phyloP scores from a whole-genome alignment of 2,329 filamentous ascomycete genomes.

The Emergomyces orientalis region DNA sequence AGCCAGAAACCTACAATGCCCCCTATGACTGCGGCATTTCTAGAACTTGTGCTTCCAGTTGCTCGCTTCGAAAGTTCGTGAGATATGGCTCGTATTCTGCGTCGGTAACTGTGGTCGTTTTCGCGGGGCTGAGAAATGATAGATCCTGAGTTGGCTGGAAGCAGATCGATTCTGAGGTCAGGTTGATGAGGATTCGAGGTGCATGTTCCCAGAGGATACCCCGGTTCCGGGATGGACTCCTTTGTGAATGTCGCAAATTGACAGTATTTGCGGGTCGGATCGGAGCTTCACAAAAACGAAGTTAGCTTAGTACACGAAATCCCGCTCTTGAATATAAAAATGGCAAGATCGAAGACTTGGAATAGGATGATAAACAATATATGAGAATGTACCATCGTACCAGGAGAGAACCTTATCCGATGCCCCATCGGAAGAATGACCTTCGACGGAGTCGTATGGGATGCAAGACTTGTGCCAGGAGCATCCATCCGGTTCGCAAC shows the following conservation, averaged over 20 bases:
- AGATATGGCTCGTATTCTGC: background rate
- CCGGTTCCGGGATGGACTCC: background rate
- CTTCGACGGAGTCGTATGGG: background rate
- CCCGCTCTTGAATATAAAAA: background rate
- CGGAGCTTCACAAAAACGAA: background rate
- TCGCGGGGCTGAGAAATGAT: background rate
- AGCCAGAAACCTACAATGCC: background rate
- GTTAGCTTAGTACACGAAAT: background rate
- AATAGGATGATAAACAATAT: background rate
- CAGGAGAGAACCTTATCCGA: background rate
- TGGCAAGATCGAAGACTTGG: background rate
- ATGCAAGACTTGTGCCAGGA: background rate
- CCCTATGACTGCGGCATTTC: background rate
- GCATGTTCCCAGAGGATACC: background rate
- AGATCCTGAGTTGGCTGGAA: background rate
- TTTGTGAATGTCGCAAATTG: background rate
- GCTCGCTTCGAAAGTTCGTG: constrained; percentile 1
- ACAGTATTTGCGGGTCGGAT: constrained; percentile 1
- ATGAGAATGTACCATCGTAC: background rate
- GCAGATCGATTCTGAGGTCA: background rate
- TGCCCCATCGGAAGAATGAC: background rate
- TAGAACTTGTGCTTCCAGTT: background rate
- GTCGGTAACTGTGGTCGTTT: background rate
- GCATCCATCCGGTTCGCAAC: constrained; percentile 1
- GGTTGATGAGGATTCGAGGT: background rate